Evolutionary conservation across 306 rosid species (phyloP), one percentile per base, ranked within the genome.

Genomic region (Quercus variabilis): DNA sequence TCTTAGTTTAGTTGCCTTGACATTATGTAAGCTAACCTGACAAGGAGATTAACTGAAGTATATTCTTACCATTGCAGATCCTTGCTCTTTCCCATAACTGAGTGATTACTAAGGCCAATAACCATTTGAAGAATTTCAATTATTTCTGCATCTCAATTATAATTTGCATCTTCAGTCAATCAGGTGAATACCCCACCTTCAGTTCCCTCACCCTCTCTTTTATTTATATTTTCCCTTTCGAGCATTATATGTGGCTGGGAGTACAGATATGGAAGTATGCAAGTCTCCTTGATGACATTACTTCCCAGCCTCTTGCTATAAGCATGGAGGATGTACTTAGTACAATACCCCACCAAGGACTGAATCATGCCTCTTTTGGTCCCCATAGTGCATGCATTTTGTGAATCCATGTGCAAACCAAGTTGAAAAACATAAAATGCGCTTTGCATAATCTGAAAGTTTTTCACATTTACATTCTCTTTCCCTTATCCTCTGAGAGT

Each of bases 391-490:
- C 76, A 31, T 73, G 62, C 31, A 38, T 82, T 69, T 79, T 60
- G 65, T 64, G 79, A 89, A 82, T 59, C 65, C 30, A 62, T 75
- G 12, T 76, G 76, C 74, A 74, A 81, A 83, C 74, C 21, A 3
- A 25, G 14, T 18, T 52, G 17, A 70, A 64, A 80, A 74, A 33
- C 78, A 80, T 70, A 84, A 77, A 73, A 89, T 78, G 68, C 74
- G 74, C 81, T 73, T 71, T 52, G 77, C 62, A 77, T 55, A 75
- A 76, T 76, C 82, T 76, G 78, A 85, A 85, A 81, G 68, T 81
- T 55, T 87, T 70, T 79, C 77, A 71, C 80, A 78, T 78, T 83
- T 83, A 74, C 81, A 56, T 78, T 72, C 63, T 72, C 83, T 80
- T 73, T 85, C 76, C 82, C 49, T 76, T 38, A 35, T 46, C 82